Evolutionary conservation across 1,139 yeast genomes (phyloP).

Genomic region (Zygoascus meyerae): DNA sequence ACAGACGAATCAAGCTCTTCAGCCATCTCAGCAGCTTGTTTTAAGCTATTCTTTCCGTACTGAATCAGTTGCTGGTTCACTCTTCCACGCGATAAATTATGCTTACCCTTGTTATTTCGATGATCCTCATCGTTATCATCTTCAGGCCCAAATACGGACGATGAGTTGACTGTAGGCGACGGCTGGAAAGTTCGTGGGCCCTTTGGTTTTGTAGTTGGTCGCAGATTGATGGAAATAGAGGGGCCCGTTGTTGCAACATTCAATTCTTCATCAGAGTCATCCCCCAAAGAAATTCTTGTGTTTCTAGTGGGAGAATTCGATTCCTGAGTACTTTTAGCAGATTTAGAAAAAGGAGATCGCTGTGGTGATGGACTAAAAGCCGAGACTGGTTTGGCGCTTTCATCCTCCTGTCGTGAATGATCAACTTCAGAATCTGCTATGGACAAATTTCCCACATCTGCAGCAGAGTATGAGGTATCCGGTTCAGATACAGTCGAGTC

Average conservation of each 20-base stretch:
- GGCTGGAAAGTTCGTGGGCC: constrained; percentile 20
- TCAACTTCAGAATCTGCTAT: neutral
- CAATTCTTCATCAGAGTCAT: constrained; percentile 1
- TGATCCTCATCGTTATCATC: constrained; percentile 17
- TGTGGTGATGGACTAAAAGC: constrained; percentile 10
- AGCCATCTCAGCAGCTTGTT: constrained; percentile 14
- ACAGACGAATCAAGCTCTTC: constrained; percentile 21
- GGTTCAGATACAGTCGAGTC: too few species aligned
- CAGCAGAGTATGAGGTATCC: too few species aligned
- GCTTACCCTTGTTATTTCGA: constrained; percentile 10
- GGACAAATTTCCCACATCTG: neutral
- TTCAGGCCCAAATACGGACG: constrained; percentile 15
- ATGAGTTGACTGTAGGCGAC: constrained; percentile 7
- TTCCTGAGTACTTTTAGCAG: constrained; percentile 1
- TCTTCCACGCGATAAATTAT: constrained; percentile 12
- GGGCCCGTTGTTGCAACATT: constrained; percentile 9
- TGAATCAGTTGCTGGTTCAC: constrained; percentile 23
- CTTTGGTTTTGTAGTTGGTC: constrained; percentile 15
- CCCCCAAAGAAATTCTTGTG: neutral
- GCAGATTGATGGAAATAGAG: constrained; percentile 13
- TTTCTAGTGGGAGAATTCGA: neutral
- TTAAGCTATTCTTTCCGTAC: constrained; percentile 19
- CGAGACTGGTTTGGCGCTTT: constrained; percentile 4
- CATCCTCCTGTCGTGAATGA: neutral
- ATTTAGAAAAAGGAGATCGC: constrained; percentile 10